Percentiles rank a stretch among this genome's conserved stretches.
Evolutionary conservation across 192 early-diverging fungal species (phyloP).

Genomic region (Backusella australiensis): DNA sequence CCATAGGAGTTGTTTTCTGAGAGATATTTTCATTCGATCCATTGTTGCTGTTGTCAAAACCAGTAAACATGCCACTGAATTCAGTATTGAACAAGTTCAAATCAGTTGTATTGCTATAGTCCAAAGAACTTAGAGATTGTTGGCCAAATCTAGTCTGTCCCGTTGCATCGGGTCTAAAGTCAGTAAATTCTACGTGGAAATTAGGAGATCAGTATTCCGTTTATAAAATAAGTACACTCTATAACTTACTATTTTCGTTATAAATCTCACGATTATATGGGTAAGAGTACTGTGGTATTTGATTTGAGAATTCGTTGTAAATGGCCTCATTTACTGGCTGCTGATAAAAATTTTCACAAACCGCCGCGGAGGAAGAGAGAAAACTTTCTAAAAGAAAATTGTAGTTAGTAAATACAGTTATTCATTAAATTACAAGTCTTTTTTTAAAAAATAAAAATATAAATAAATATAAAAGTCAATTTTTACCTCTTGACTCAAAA

Average conservation of each 20-base stretch:
- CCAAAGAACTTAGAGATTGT: background rate
- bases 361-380: background rate
- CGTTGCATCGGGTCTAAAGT: background rate
- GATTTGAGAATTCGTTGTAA: background rate
- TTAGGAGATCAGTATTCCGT: background rate
- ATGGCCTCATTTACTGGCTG: background rate
- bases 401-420: background rate
- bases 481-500: background rate
- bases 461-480: background rate
- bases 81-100: background rate
- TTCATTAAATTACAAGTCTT: background rate
- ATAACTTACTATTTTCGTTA: conserved; percentile 16
- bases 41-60: background rate
- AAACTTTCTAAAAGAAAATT: conserved; percentile 8
- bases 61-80: background rate
- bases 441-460: background rate
- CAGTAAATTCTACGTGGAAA: conserved; percentile 3
- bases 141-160: background rate
- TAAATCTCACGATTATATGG: background rate
- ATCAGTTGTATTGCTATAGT: background rate
- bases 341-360: conserved; percentile 7
- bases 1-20: background rate
- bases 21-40: background rate
- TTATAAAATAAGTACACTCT: background rate
- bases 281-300: background rate